Percentiles rank a stretch among this genome's conserved stretches.
Conservation (phyloP, 2,329 filamentous ascomycete species). For the Aspergillus quadricinctus region DNA sequence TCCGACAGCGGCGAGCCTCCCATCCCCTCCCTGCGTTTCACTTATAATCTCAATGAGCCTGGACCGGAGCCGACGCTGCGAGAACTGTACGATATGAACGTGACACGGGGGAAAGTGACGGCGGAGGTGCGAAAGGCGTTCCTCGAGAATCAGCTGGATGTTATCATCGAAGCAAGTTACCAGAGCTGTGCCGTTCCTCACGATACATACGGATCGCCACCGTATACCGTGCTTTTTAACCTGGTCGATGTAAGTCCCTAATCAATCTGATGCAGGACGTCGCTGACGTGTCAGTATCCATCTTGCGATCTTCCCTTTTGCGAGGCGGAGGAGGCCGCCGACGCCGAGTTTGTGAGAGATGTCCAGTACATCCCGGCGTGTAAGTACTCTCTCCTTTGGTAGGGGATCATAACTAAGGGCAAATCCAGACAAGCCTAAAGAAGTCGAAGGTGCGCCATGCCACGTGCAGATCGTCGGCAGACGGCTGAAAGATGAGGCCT, state of each 20-base stretch:
- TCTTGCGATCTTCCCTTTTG: slow-evolving; percentile 20
- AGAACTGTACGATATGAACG: slow-evolving; percentile 18
- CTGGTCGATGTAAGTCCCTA: slow-evolving; percentile 19
- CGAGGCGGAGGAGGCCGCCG: slow-evolving; percentile 9
- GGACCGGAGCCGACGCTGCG: slow-evolving; percentile 13
- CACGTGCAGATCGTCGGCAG: slow-evolving; percentile 21
- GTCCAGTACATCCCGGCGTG: slow-evolving; percentile 17
- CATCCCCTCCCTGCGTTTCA: slow-evolving; percentile 14
- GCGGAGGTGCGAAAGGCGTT: slow-evolving; percentile 13
- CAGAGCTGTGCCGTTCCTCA: slow-evolving; percentile 20
- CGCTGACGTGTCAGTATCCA: slow-evolving; percentile 13
- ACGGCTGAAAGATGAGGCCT: slow-evolving; percentile 19
- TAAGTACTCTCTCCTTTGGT: slow-evolving; percentile 1
- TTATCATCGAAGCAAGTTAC: slow-evolving; percentile 18
- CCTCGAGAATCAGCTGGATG: slow-evolving; percentile 18
- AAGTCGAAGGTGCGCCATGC: slow-evolving; percentile 19
- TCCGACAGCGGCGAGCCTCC: slow-evolving; percentile 14
- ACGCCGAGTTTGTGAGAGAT: slow-evolving; percentile 16
- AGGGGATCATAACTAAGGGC: neutral
- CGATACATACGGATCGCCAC: slow-evolving; percentile 16
- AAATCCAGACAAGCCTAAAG: slow-evolving; percentile 13
- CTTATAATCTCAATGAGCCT: slow-evolving; percentile 6
- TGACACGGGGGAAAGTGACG: slow-evolving; percentile 6
- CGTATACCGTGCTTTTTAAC: slow-evolving; percentile 21
- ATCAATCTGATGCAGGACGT: neutral